Percentiles rank a stretch among this genome's conserved stretches.
Conservation (phyloP, 305 asterid species). For the Nicotiana rustica region DNA sequence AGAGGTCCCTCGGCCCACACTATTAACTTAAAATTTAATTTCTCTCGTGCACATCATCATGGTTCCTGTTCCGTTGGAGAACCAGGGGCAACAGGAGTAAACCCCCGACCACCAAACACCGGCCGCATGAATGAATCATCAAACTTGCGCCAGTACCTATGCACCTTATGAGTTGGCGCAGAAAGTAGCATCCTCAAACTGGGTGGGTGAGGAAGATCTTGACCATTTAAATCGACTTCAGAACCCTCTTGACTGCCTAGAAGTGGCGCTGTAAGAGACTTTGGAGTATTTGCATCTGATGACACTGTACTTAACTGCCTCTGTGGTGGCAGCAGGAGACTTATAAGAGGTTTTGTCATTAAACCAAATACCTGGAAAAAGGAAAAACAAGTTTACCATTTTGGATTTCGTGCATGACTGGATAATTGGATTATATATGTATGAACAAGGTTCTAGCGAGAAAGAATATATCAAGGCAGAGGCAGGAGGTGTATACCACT, state of each 20-base stretch:
- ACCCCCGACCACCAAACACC: slow-evolving; percentile 56
- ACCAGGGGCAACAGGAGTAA: slow-evolving; percentile 47
- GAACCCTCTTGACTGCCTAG: slow-evolving; percentile 41
- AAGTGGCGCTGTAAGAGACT: slow-evolving; percentile 38
- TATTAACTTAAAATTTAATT: background rate
- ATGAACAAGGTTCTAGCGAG: background rate
- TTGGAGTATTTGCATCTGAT: slow-evolving; percentile 43
- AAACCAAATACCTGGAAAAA: slow-evolving; percentile 48
- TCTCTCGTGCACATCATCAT: slow-evolving; percentile 14
- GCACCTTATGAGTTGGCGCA: slow-evolving; percentile 49
- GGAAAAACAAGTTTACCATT: background rate
- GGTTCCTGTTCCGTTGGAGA: slow-evolving; percentile 46
- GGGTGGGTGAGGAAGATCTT: slow-evolving; percentile 39
- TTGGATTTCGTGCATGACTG: background rate
- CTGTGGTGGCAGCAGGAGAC: slow-evolving; percentile 46
- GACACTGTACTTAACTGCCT: slow-evolving; percentile 39
- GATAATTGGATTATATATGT: background rate
- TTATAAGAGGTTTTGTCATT: slow-evolving; percentile 80
- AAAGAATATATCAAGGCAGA: slow-evolving; percentile 4
- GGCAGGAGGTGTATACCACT: slow-evolving; percentile 39
- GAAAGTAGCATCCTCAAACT: slow-evolving; percentile 48
- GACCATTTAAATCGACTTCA: slow-evolving; percentile 39
- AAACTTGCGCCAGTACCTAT: slow-evolving; percentile 51
- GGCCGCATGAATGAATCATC: slow-evolving; percentile 57
- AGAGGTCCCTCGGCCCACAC: background rate